Percentiles rank a stretch among this genome's conserved stretches.
phyloP scores from a whole-genome alignment of 2,329 filamentous ascomycete species.

The Simplicillium sp. region DNA sequence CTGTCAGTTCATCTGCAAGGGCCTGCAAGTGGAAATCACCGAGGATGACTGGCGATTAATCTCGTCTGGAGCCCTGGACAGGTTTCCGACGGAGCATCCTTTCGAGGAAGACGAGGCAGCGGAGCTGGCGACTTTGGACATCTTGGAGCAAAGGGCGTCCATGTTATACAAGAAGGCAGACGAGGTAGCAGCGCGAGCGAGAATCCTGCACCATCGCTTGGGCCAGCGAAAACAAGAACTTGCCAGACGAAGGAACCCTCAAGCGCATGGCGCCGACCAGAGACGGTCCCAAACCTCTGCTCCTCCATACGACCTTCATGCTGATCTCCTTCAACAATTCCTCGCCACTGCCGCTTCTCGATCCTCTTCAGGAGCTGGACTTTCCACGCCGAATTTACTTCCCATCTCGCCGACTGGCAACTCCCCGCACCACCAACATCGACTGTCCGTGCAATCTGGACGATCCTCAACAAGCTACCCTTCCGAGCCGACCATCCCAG shows the following conservation, averaged over 20 bases:
- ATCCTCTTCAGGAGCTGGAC: conserved; percentile 16
- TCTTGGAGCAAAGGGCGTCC: conserved; percentile 68
- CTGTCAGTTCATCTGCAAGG: conserved; percentile 76
- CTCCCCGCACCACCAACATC: conserved; percentile 11
- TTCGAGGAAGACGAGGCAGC: conserved; percentile 81
- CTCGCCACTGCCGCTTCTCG: conserved; percentile 15
- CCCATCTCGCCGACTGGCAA: conserved; percentile 17
- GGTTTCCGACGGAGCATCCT: conserved; percentile 67
- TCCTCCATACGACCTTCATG: conserved; percentile 37
- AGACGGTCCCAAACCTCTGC: conserved; percentile 19
- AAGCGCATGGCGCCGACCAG: conserved; percentile 21
- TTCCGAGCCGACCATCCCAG: conserved; percentile 15
- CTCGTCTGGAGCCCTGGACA: conserved; percentile 71
- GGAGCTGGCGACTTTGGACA: conserved; percentile 74
- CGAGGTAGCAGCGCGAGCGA: conserved; percentile 51
- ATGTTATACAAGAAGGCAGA: conserved; percentile 75
- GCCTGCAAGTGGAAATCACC: conserved; percentile 72
- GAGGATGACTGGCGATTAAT: conserved; percentile 85
- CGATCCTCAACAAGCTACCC: conserved; percentile 10
- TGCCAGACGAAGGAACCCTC: conserved; percentile 14
- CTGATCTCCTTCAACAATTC: conserved; percentile 48
- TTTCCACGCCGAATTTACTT: conserved; percentile 12
- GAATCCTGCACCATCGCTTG: conserved; percentile 73
- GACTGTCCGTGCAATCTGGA: conserved; percentile 5
- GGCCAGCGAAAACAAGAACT: conserved; percentile 22